Percentiles rank a stretch among this genome's conserved stretches.
phyloP scores from a whole-genome alignment of 2,329 filamentous ascomycete species.

The Fusarium marasasianum region DNA sequence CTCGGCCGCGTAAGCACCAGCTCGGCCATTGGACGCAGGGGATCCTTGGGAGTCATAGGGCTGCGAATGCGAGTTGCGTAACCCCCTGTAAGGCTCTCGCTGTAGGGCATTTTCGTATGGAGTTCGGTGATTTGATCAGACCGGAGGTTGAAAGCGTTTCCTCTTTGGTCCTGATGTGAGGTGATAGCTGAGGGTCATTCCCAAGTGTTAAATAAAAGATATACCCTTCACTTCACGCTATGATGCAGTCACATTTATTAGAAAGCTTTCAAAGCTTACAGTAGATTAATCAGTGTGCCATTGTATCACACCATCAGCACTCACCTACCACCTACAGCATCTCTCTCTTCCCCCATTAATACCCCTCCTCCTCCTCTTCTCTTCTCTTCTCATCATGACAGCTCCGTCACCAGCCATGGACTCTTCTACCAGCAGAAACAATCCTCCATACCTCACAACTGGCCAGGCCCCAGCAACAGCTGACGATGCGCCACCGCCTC shows the following conservation, averaged over 20 bases:
- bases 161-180: background rate
- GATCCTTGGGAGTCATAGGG: conserved; percentile 36
- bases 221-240: background rate
- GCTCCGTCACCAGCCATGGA: conserved; percentile 26
- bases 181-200: background rate
- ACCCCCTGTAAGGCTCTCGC: conserved; percentile 8
- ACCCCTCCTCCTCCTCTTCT: background rate
- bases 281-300: background rate
- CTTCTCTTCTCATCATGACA: conserved; percentile 24
- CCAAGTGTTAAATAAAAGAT: conserved; percentile 18
- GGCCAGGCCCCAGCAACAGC: background rate
- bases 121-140: background rate
- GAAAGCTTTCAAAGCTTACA: background rate
- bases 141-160: background rate
- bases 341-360: background rate
- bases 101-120: background rate
- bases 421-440: conserved; percentile 12
- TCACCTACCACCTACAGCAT: background rate
- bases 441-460: conserved; percentile 17
- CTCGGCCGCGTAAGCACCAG: conserved; percentile 37
- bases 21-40: conserved; percentile 21
- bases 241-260: background rate
- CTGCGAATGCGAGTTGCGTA: conserved; percentile 38
- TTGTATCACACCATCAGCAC: background rate
- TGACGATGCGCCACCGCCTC: conserved; percentile 60